Conservation (phyloP, 2,329 filamentous ascomycete species). For the Metarhizium humberi region DNA sequence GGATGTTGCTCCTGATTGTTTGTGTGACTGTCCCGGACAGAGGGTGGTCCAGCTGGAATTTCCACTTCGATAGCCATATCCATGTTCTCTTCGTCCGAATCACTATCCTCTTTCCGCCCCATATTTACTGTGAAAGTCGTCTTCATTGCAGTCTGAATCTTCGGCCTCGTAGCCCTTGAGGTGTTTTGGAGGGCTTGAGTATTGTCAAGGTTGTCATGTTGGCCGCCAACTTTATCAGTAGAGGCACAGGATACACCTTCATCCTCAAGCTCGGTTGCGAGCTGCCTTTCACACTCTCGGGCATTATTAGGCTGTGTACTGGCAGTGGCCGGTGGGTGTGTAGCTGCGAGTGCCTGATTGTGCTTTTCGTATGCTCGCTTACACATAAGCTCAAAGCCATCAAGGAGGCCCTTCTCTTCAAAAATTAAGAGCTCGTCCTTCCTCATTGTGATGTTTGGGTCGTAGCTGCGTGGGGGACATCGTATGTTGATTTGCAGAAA, state of each 20-base stretch:
- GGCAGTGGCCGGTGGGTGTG: not conserved
- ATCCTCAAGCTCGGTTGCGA: not conserved
- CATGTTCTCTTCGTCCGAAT: slow-evolving; percentile 17
- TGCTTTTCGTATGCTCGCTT: slow-evolving; percentile 25
- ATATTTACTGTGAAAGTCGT: slow-evolving; percentile 22
- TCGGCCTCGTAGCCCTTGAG: not conserved
- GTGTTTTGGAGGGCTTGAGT: not conserved
- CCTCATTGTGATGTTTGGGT: slow-evolving; percentile 60
- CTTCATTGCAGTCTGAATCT: slow-evolving; percentile 14
- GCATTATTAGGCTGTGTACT: not conserved
- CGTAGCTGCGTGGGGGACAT: slow-evolving; percentile 56
- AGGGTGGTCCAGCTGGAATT: slow-evolving; percentile 11
- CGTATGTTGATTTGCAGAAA: slow-evolving; percentile 57
- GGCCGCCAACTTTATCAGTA: not conserved
- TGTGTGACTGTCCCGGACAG: not conserved
- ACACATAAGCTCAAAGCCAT: slow-evolving; percentile 37
- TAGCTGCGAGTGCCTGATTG: not conserved
- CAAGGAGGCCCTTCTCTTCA: slow-evolving; percentile 36
- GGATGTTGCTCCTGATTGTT: not conserved
- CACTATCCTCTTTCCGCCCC: slow-evolving; percentile 20
- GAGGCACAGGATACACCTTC: not conserved
- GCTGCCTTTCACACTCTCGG: not conserved
- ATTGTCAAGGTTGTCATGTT: not conserved
- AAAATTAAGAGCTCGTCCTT: slow-evolving; percentile 66
- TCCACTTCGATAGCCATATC: slow-evolving; percentile 15